Conservation (phyloP, 2,329 filamentous ascomycete genomes). For the Shiraia bambusicola region DNA sequence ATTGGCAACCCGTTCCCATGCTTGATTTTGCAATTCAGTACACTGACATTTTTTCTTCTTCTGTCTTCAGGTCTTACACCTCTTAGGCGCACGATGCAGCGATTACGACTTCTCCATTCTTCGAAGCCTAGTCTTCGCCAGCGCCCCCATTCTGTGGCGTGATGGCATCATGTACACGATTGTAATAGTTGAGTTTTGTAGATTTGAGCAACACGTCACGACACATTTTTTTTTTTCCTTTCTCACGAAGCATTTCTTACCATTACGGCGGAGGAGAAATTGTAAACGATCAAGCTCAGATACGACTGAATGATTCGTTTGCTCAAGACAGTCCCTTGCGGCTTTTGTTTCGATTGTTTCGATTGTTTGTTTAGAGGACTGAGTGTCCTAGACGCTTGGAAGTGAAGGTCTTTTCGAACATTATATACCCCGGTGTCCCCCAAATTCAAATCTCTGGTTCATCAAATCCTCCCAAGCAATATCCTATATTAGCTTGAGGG, state of each 20-base stretch:
- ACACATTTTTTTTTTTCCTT: conserved; percentile 11
- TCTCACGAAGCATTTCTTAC: background rate
- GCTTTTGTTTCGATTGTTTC: no score
- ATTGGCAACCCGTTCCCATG: conserved; percentile 8
- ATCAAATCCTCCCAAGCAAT: no score
- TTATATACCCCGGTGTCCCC: no score
- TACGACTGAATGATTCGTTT: no score
- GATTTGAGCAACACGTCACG: conserved; percentile 10
- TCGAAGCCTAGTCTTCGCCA: conserved; percentile 28
- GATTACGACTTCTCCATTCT: conserved; percentile 40
- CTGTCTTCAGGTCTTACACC: conserved; percentile 36
- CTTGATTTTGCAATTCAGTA: conserved; percentile 17
- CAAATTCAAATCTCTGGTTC: no score
- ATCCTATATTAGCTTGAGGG: no score
- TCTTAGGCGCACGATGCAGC: conserved; percentile 38
- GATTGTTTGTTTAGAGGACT: no score
- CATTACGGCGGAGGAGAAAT: no score
- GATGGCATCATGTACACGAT: conserved; percentile 19
- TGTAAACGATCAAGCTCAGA: no score
- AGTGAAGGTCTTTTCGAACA: no score
- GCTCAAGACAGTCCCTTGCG: no score
- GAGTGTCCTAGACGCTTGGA: no score
- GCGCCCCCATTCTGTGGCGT: conserved; percentile 34
- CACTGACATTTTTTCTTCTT: conserved; percentile 30
- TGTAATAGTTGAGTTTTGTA: conserved; percentile 23